Base-by-base conservation (phyloP, 164 flowering plant genomes). In the Sedum album region DNA sequence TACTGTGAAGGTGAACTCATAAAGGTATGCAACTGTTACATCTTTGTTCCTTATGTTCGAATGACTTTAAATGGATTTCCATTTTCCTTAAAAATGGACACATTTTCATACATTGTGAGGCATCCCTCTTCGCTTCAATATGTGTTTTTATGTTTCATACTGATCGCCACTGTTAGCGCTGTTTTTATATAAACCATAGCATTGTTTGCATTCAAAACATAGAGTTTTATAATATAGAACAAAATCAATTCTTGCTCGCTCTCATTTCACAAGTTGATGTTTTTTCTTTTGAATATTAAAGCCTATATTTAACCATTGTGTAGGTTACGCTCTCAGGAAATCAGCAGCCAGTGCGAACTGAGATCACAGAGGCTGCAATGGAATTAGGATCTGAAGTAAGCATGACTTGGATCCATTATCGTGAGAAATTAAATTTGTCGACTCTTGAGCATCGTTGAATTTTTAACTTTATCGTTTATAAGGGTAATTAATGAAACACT, bases 291-390 rank as follows among this genome's bases (percentile, higher is more conserved):
- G 48, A 44, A 11, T 11, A 44, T 44, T 44, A 17, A 44, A 11
- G 11, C 2, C 20, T 13, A 1, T 17, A 11, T 44, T 17, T 17
- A 44, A 13, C 2, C 5, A 44, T 4, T 44, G 18, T 44, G 18
- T 17, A 93, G 98, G 98, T 82, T 36, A 90, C 98, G 23, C 84
- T 93, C 36, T 87, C 98, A 68, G 98, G 98, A 49, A 93, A 93
- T 72, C 98, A 93, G 76, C 95, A 90, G 73, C 98, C 98, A 48
- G 71, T 90, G 30, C 89, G 98, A 31, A 93, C 86, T 70, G 98
- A 93, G 74, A 93, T 93, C 61, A 93, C 98, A 35, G 98, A 93
- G 74, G 95, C 98, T 76, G 98, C 98, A 75, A 87, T 93, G 95
- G 95, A 88, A 73, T 77, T 93, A 63, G 98, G 98, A 70, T 36